A percentile compares a stretch with the other conserved stretches of the same genome.
Conservation (phyloP, 495 filamentous ascomycete genomes). For the Penicillium bovifimosum region DNA sequence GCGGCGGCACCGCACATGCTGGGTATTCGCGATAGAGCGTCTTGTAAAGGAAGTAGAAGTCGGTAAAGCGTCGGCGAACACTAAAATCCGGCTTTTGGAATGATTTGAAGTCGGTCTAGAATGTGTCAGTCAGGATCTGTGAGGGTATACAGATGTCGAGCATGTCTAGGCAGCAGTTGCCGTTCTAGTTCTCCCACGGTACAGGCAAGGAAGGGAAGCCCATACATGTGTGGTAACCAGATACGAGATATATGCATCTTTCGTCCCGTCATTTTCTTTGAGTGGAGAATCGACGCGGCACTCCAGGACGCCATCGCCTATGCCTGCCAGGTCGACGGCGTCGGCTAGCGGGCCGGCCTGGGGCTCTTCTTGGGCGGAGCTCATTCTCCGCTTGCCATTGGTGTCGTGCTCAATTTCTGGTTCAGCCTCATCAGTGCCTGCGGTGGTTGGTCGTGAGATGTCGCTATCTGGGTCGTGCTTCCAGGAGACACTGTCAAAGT, state of each 20-base stretch:
- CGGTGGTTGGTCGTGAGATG: conserved; percentile 43
- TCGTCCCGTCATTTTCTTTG: conserved; percentile 91
- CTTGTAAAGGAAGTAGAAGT: conserved; percentile 97
- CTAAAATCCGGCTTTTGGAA: conserved; percentile 73
- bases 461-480: conserved; percentile 49
- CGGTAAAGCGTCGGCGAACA: conserved; percentile 88
- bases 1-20: conserved; percentile 84
- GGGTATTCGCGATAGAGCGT: conserved; percentile 80
- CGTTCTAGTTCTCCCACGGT: not conserved
- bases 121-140: conserved; percentile 12
- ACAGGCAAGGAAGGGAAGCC: conserved; percentile 7
- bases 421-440: conserved; percentile 40
- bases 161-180: conserved; percentile 17
- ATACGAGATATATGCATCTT: conserved; percentile 95
- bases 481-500: conserved; percentile 57
- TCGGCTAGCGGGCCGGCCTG: conserved; percentile 54
- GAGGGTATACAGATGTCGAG: not conserved
- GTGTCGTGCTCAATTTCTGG: conserved; percentile 29
- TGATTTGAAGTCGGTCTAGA: conserved; percentile 83
- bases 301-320: conserved; percentile 75
- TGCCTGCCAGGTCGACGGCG: conserved; percentile 57
- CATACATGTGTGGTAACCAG: conserved; percentile 83
- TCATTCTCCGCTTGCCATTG: conserved; percentile 52
- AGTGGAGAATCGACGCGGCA: conserved; percentile 74
- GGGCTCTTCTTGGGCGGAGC: conserved; percentile 38